Base-by-base conservation (phyloP, 495 filamentous ascomycete species). In the Talaromyces proteolyticus region DNA sequence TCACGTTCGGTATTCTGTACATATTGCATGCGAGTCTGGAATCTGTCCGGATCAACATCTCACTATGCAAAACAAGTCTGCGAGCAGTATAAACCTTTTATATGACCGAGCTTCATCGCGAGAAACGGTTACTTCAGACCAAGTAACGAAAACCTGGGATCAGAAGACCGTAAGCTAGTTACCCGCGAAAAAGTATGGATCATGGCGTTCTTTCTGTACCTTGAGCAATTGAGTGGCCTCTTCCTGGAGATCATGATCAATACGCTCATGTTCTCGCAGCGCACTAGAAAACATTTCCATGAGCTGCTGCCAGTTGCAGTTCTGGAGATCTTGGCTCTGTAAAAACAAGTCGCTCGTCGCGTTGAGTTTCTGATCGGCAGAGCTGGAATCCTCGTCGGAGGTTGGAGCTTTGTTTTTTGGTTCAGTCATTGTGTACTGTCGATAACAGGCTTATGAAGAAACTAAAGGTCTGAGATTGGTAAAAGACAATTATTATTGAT, bases 11-110 rank as follows among this genome's bases (percentile, higher is more conserved):
- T 78, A 20, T 83, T 78, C 44, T 82, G 79, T 19, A 93, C 87
- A 56, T 85, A 84, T 56, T 78, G 69, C 67, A 86, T 80, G 42
- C 89, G 80, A 8, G 88, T 94, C 57, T 85, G 84, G 25, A 94
- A 74, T 47, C 88, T 87, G 52, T 49, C 39, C 5, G 50, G 40
- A 43, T 26, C 36, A 54, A 40, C 17, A 21, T 56, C 16, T 16
- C 49, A 43, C 37, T 47, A 38, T 10, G 20, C 12, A 45, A 18
- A 34, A 24, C 12, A 46, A 21, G 19, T 8, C 29, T 34, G 6
- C 22, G 38, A 25, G 18, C 19, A 21, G 10, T 4, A 58, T 60
- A 17, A 56, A 84, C 81, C 82, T 75, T 65, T 90, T 90, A 37
- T 79, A 59, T 1, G 83, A 84, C 44, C 89, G 75, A 26, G 82